A percentile compares a stretch with the other conserved stretches of the same genome.
These are phyloP conservation scores for Hypocrella siamensis DNA, from an alignment of 2,329 filamentous ascomycete genomes.

Conservation along the genomic window DNA sequence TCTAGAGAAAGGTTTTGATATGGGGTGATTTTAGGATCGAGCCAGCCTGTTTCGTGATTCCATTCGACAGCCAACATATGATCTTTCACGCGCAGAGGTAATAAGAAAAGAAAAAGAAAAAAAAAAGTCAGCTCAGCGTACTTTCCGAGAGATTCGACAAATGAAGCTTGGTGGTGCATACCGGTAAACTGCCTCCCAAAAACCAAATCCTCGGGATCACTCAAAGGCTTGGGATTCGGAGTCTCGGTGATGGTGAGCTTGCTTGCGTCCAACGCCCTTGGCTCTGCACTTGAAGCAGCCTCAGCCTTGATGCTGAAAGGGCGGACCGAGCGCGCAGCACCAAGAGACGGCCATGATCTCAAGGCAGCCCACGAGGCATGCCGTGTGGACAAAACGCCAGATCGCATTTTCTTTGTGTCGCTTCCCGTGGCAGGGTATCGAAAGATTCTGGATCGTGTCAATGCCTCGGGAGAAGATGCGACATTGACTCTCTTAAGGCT, in stretches of 20 bases:
- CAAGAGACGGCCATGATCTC: background rate
- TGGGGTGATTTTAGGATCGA: constrained; percentile 66
- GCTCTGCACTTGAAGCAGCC: constrained; percentile 33
- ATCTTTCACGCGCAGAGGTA: constrained; percentile 38
- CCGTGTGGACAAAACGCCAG: no score
- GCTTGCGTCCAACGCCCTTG: constrained; percentile 58
- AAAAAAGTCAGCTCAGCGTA: no score
- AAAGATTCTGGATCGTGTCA: no score
- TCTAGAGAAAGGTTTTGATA: constrained; percentile 97
- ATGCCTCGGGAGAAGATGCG: no score
- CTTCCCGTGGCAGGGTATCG: no score
- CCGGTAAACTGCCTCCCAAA: constrained; percentile 89
- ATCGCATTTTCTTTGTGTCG: no score
- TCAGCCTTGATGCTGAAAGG: constrained; percentile 38
- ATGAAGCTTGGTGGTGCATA: no score
- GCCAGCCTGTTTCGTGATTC: constrained; percentile 75
- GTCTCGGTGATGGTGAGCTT: constrained; percentile 64
- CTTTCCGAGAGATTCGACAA: no score
- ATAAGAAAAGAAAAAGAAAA: background rate
- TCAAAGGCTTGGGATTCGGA: constrained; percentile 55
- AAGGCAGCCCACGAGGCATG: background rate
- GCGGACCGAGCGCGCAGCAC: constrained; percentile 11
- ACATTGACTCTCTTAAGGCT: no score
- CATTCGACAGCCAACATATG: constrained; percentile 96
- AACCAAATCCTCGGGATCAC: constrained; percentile 65